Evolutionary conservation across 345 rosid species (phyloP), one percentile per base, ranked within the genome.

Genomic region (Brassica incana): DNA sequence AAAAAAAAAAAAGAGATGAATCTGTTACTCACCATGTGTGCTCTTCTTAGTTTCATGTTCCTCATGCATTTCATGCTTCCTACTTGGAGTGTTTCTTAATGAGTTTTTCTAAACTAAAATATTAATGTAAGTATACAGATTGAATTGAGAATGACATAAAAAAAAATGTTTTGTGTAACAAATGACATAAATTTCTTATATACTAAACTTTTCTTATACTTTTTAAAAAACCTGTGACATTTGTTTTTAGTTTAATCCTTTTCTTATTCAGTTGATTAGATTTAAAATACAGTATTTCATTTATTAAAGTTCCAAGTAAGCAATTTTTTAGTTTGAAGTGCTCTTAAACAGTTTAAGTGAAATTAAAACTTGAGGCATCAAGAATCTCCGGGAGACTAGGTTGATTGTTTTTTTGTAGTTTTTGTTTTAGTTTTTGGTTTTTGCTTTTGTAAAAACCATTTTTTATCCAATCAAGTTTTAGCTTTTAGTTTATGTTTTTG

Each of bases 21-120:
- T 63, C 23, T 32, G 8, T 63, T 10, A 50, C 50, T 73, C 63
- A 74, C 54, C 64, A 50, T 50, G 64, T 64, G 50, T 32, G 23
- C 32, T 74, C 50, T 18, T 48, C 71, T 65, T 25, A 75, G 12
- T 38, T 29, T 58, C 73, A 35, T 75, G 40, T 36, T 66, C 38
- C 11, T 62, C 43, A 27, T 48, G 50, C 56, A 7, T 33, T 4
- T 75, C 58, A 58, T 76, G 65, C 72, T 35, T n/a, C 58, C 18
- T 0, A 52, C 7, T 52, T 5, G 2, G 7, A 52, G 20, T 52
- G 54, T 48, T 14, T n/a, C 58, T 52, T 52, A 52, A n/a, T 1
- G 58, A n/a, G 8, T 50, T 14, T 50, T 52, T 52, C 58, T 52
- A 20, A 52, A n/a, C 58, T n/a, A 52, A 52, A n/a, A 52, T n/a